Percentiles rank a stretch among this genome's conserved stretches.
Evolutionary conservation across 352 stramenopile genomes (phyloP).

Genomic region (Pythium periplocum): DNA sequence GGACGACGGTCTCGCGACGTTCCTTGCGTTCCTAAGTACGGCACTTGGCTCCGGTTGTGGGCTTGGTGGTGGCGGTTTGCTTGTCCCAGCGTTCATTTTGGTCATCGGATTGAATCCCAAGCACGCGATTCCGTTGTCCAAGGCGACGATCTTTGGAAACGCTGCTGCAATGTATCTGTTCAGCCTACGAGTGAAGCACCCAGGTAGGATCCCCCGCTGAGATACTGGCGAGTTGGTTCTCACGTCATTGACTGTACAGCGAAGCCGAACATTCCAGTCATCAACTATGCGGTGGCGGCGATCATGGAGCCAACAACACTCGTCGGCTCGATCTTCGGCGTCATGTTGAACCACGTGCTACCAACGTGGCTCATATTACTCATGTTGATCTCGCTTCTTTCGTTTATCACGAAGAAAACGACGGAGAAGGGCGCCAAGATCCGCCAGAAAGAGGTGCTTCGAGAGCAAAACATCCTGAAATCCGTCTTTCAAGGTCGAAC

Average conservation of each 20-base stretch:
- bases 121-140: constrained; percentile 95
- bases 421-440: constrained; percentile 55
- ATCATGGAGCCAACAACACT: constrained; percentile 96
- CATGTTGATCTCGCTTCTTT: constrained; percentile 68
- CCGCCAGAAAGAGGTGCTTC: constrained; percentile 35
- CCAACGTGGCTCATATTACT: constrained; percentile 80
- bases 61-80: constrained; percentile 93
- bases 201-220: constrained; percentile 29
- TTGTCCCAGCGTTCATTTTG: constrained; percentile 97
- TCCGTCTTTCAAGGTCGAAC: constrained; percentile 44
- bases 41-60: constrained; percentile 91
- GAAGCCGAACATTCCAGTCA: constrained; percentile 87
- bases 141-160: constrained; percentile 96
- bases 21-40: constrained; percentile 77
- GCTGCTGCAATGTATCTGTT: constrained; percentile 93
- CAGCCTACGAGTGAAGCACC: constrained; percentile 92
- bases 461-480: constrained; percentile 41
- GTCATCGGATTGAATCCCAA: constrained; percentile 91
- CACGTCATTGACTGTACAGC: constrained; percentile 15
- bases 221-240: not conserved
- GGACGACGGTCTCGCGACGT: constrained; percentile 58
- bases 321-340: constrained; percentile 71
- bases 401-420: constrained; percentile 75
- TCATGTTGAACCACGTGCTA: constrained; percentile 82
- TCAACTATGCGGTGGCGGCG: constrained; percentile 98